Evolutionary conservation across 108 stramenopile species (phyloP).

Genomic region (Stephanodiscus minutulus): DNA sequence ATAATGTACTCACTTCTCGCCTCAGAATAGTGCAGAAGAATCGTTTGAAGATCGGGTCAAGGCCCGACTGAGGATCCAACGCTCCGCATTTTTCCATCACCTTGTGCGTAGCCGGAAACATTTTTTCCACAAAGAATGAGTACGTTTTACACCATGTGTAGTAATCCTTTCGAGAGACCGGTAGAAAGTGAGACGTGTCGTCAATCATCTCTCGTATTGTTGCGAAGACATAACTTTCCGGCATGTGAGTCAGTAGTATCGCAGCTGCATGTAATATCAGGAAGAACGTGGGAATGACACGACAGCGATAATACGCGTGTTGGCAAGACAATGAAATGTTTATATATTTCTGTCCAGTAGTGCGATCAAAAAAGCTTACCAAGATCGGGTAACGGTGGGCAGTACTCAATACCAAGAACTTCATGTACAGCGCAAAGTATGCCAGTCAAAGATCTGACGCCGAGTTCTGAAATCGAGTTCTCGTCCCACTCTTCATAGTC

Average conservation of each 20-base stretch:
- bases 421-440: constrained; percentile 58
- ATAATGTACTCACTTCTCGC: constrained; percentile 15
- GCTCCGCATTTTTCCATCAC: constrained; percentile 60
- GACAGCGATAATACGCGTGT: background rate
- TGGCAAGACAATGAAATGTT: background rate
- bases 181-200: constrained; percentile 59
- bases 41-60: constrained; percentile 69
- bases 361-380: constrained; percentile 39
- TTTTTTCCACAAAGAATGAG: constrained; percentile 55
- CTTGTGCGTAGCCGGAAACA: constrained; percentile 58
- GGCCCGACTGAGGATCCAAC: constrained; percentile 45
- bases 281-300: background rate
- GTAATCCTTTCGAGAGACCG: constrained; percentile 60
- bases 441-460: constrained; percentile 39
- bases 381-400: constrained; percentile 67
- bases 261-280: constrained; percentile 7
- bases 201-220: constrained; percentile 77
- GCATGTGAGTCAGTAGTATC: constrained; percentile 56
- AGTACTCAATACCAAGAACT: constrained; percentile 71
- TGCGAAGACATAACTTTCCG: constrained; percentile 75
- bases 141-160: constrained; percentile 68
- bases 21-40: constrained; percentile 69
- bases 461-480: constrained; percentile 15
- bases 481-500: constrained; percentile 32
- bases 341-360: too few species aligned